Evolutionary conservation across 352 stramenopile genomes (phyloP).

Genomic region (Phytophthora megakarya): DNA sequence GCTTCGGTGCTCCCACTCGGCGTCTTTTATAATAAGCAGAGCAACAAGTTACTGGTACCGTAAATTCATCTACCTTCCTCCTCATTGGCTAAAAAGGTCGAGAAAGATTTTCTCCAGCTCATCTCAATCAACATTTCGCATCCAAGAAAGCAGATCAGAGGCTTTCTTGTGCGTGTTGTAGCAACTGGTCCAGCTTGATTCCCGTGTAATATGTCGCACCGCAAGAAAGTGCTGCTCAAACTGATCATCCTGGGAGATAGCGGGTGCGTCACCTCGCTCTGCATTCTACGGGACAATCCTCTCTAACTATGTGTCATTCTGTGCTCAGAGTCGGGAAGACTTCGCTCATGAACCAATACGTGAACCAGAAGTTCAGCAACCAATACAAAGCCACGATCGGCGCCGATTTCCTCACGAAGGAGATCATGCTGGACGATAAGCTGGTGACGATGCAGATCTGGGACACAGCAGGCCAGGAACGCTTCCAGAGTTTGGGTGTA

Average conservation of each 20-base stretch:
- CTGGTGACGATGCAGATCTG: conserved; percentile 98
- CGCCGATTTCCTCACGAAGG: conserved; percentile 98
- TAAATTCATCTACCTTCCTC: not conserved
- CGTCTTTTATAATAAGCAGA: conserved; percentile 40
- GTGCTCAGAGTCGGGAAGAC: conserved; percentile 96
- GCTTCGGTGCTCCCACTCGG: conserved; percentile 43
- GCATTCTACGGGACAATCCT: not conserved
- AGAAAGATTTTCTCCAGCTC: conserved; percentile 30
- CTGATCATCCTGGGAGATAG: conserved; percentile 98
- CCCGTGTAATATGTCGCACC: conserved; percentile 64
- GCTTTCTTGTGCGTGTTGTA: conserved; percentile 7
- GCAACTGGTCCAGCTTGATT: not conserved
- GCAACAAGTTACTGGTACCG: too few species aligned
- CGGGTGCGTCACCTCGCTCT: conserved; percentile 69
- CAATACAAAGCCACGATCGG: conserved; percentile 99
- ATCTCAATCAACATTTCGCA: conserved; percentile 29
- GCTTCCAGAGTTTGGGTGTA: conserved; percentile 97
- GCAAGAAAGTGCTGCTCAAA: conserved; percentile 98
- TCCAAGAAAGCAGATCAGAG: not conserved
- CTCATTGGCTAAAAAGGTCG: conserved; percentile 26
- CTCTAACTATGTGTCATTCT: conserved; percentile 6
- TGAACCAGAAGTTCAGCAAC: conserved; percentile 98
- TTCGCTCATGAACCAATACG: conserved; percentile 99
- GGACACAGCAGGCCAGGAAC: conserved; percentile 99
- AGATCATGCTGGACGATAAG: conserved; percentile 96